Conservation (phyloP, 345 rosid genomes). For the Linum trigynum region DNA sequence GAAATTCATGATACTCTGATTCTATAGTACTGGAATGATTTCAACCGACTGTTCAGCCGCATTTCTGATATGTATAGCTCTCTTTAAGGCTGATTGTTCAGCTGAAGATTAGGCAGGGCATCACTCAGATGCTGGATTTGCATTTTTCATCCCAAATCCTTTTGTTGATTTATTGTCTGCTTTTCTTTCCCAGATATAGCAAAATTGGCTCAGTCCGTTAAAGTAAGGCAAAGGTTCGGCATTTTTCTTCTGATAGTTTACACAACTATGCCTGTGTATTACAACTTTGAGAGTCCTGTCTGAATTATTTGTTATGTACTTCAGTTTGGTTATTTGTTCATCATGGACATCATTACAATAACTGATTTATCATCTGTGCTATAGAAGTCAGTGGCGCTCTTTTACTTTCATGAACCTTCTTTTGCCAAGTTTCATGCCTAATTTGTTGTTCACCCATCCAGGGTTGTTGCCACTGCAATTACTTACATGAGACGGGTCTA, state of each 20-base stretch:
- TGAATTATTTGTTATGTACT: background rate
- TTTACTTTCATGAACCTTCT: background rate
- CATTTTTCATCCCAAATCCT: background rate
- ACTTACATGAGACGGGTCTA: conserved; percentile 95
- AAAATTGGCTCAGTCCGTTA: conserved; percentile 69
- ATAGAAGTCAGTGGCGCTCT: no score
- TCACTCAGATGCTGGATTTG: background rate
- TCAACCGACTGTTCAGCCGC: no score
- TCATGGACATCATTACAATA: background rate
- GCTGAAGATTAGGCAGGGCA: background rate
- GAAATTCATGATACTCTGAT: no score
- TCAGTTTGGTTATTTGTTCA: background rate
- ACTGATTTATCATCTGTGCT: no score
- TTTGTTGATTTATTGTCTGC: conserved; percentile 8
- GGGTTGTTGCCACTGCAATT: conserved; percentile 90
- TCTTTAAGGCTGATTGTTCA: background rate
- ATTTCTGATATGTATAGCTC: background rate
- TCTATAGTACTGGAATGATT: no score
- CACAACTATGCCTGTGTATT: background rate
- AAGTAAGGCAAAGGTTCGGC: conserved; percentile 89
- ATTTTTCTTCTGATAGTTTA: conserved; percentile 13
- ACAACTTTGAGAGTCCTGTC: background rate
- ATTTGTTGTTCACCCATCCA: conserved; percentile 28
- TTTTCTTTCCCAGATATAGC: conserved; percentile 48
- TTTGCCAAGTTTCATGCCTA: conserved; percentile 2